These are phyloP conservation scores for Colletotrichum siamense DNA, from an alignment of 2,329 filamentous ascomycete genomes.

Conservation along the genomic window DNA sequence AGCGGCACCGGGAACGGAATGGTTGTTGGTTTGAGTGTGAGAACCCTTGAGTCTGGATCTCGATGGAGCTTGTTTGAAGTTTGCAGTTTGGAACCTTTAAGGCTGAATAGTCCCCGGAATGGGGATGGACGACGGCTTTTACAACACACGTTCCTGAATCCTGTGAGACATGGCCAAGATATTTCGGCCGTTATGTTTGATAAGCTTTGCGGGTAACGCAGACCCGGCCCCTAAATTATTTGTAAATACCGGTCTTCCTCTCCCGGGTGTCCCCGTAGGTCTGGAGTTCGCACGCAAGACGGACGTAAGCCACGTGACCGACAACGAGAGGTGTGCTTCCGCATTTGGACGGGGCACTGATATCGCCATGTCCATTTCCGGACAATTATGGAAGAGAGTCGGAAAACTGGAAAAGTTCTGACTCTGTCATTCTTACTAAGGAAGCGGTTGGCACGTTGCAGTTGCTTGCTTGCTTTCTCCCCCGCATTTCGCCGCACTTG, in stretches of 20 bases:
- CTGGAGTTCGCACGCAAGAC: not conserved
- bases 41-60: not conserved
- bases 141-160: not conserved
- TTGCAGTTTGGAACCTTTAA: not conserved
- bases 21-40: not conserved
- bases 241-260: not conserved
- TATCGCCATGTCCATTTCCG: not conserved
- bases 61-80: not conserved
- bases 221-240: not conserved
- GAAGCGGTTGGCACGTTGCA: not conserved
- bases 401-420: not conserved
- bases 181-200: not conserved
- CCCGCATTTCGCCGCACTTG: not conserved
- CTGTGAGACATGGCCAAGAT: not conserved
- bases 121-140: not conserved
- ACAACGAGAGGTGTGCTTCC: not conserved
- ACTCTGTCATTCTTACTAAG: not conserved
- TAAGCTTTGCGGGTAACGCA: not conserved
- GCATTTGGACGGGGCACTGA: not conserved
- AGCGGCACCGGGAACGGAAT: not conserved
- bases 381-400: not conserved
- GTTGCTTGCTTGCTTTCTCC: not conserved
- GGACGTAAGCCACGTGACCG: not conserved
- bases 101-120: not conserved
- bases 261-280: not conserved